Evolutionary conservation across 495 filamentous ascomycete genomes (phyloP).

Genomic region (Wilcoxina mikolae): DNA sequence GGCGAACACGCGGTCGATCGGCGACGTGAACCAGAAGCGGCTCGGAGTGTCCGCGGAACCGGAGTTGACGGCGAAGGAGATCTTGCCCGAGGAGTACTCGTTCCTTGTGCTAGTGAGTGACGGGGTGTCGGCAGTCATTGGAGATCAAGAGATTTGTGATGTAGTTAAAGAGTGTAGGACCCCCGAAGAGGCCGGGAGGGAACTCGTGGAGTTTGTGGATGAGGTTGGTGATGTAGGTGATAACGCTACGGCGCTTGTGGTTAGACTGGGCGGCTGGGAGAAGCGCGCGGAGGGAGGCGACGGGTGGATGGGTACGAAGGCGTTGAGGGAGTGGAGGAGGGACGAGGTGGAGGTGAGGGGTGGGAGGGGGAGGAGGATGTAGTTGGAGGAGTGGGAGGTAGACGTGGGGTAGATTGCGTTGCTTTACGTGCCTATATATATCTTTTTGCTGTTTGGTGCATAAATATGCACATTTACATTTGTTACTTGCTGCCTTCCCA

Average conservation of each 20-base stretch:
- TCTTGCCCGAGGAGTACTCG: conserved; percentile 64
- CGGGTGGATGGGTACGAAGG: conserved; percentile 78
- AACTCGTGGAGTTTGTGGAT: conserved; percentile 71
- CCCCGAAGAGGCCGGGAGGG: conserved; percentile 64
- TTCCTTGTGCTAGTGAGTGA: conserved; percentile 83
- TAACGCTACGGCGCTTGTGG: conserved; percentile 89
- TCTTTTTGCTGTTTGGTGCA: too few species aligned
- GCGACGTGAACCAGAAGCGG: conserved; percentile 78
- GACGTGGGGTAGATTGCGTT: too few species aligned
- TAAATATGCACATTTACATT: too few species aligned
- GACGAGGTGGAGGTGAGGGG: conserved; percentile 66
- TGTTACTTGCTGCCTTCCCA: not conserved
- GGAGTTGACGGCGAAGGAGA: conserved; percentile 58
- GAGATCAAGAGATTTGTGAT: conserved; percentile 89
- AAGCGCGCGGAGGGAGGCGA: conserved; percentile 58
- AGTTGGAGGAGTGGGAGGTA: too few species aligned
- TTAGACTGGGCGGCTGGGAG: conserved; percentile 90
- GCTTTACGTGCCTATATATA: too few species aligned
- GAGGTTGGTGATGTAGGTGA: conserved; percentile 72
- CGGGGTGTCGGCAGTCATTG: conserved; percentile 66
- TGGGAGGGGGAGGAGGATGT: conserved; percentile 46
- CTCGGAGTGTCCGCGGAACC: conserved; percentile 90
- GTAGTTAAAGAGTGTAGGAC: conserved; percentile 86
- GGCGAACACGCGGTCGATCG: conserved; percentile 86
- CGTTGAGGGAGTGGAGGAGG: conserved; percentile 70